Conservation (phyloP, 192 early-diverging fungal genomes). For the Coemansia sp. region DNA sequence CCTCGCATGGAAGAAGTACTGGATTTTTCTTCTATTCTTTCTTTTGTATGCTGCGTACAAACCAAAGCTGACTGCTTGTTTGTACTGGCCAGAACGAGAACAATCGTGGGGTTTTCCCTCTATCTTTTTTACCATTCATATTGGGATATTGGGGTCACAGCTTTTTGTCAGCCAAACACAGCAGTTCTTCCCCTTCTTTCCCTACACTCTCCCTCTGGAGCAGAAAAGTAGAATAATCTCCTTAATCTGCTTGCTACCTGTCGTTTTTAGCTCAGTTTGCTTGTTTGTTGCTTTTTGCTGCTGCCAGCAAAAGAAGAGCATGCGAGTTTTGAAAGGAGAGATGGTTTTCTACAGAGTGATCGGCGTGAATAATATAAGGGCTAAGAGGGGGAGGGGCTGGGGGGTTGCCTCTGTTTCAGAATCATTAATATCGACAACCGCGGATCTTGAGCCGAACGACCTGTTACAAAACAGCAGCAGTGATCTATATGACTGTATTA, state of each 20-base stretch:
- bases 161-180: neutral
- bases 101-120: neutral
- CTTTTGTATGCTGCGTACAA: too few relatives aligned
- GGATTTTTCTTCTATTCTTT: neutral
- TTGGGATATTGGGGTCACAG: neutral
- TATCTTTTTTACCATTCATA: too few relatives aligned
- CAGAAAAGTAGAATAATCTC: neutral
- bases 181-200: neutral
- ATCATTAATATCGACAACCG: neutral
- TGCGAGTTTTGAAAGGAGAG: too few relatives aligned
- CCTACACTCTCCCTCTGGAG: neutral
- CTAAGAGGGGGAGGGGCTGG: too few relatives aligned
- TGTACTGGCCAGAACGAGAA: neutral
- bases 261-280: neutral
- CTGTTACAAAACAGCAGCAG: neutral
- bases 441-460: neutral
- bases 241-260: neutral
- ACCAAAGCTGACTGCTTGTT: too few relatives aligned
- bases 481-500: neutral
- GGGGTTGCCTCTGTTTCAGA: slow-evolving; percentile 3
- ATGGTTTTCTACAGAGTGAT: neutral
- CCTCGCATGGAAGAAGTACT: neutral
- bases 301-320: neutral
- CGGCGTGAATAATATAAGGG: neutral
- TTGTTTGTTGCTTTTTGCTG: neutral